A percentile compares a stretch with the other conserved stretches of the same genome.
These are phyloP conservation scores for Aspergillus biplanus DNA, from an alignment of 495 filamentous ascomycete species.

Conservation along the genomic window DNA sequence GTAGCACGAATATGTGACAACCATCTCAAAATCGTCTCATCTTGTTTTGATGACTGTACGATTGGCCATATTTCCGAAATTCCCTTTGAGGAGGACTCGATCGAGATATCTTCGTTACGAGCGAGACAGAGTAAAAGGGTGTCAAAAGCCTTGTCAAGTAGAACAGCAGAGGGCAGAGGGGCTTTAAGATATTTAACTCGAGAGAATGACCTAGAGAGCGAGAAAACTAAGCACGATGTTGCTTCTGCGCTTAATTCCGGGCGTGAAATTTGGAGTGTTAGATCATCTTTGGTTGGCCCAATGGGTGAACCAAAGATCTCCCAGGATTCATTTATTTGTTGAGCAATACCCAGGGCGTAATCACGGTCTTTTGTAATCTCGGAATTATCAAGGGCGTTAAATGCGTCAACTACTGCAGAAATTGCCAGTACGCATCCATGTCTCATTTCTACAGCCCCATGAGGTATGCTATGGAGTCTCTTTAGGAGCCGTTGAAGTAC, in stretches of 20 bases:
- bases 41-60: conserved; percentile 35
- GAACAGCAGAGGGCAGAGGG: conserved; percentile 20
- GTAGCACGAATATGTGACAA: conserved; percentile 42
- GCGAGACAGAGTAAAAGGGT: conserved; percentile 47
- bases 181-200: neutral
- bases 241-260: conserved; percentile 74
- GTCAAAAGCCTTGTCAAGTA: conserved; percentile 44
- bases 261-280: conserved; percentile 55
- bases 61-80: conserved; percentile 47
- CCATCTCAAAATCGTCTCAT: conserved; percentile 41
- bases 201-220: conserved; percentile 33
- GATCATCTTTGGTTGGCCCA: conserved; percentile 45
- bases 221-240: conserved; percentile 57
- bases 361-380: conserved; percentile 2
- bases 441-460: conserved; percentile 65
- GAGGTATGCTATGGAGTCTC: conserved; percentile 51
- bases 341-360: conserved; percentile 28
- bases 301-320: conserved; percentile 40
- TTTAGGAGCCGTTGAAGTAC: conserved; percentile 46
- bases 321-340: conserved; percentile 40
- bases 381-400: conserved; percentile 23
- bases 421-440: conserved; percentile 71
- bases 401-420: conserved; percentile 46
- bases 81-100: conserved; percentile 52
- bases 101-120: conserved; percentile 50